A percentile compares a stretch with the other conserved stretches of the same genome.
Conservation (phyloP, 306 rosid genomes). For the Cucumis cinereus region DNA sequence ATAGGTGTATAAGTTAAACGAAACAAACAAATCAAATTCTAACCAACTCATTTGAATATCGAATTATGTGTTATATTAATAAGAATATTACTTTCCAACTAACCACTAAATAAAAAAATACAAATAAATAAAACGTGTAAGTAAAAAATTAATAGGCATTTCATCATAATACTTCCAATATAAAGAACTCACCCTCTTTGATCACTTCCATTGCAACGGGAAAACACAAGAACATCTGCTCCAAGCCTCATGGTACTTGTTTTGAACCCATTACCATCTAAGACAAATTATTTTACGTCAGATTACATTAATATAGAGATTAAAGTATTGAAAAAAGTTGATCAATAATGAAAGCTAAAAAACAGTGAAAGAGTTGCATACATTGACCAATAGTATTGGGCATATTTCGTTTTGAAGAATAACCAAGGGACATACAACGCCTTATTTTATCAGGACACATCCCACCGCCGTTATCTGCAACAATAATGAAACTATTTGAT, state of each 20-base stretch:
- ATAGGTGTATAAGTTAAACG: no score
- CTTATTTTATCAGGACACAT: conserved; percentile 96
- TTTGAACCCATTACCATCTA: conserved; percentile 41
- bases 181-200: conserved; percentile 42
- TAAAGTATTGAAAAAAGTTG: no score
- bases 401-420: conserved; percentile 66
- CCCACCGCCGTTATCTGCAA: conserved; percentile 93
- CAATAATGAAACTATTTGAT: not conserved
- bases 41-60: no score
- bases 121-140: not conserved
- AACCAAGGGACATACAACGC: conserved; percentile 89
- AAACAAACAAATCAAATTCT: not conserved
- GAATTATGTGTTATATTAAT: not conserved
- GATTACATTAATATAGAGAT: no score
- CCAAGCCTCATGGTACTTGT: conserved; percentile 79
- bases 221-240: conserved; percentile 86
- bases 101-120: not conserved
- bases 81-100: not conserved
- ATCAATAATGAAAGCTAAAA: not conserved
- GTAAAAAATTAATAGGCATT: not conserved
- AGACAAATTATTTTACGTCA: conserved; percentile 30
- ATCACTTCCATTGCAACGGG: conserved; percentile 49
- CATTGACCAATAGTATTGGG: conserved; percentile 93
- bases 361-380: conserved; percentile 11
- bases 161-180: not conserved